Evolutionary conservation across 495 filamentous ascomycete species (phyloP).

Genomic region (Podospora pseudopauciseta): DNA sequence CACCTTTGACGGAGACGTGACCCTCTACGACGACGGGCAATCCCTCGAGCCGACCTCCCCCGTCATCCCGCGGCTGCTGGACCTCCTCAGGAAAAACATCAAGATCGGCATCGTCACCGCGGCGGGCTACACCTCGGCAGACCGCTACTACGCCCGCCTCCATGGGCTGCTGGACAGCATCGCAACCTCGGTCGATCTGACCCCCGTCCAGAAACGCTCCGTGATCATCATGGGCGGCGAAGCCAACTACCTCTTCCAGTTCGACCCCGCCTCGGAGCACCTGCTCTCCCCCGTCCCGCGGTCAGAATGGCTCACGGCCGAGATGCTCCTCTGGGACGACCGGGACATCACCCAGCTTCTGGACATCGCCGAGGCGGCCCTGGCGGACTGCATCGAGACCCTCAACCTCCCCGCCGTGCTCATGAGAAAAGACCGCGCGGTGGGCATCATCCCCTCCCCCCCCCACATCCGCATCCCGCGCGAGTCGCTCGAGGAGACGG

Average conservation of each 20-base stretch:
- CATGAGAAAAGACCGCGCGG: conserved; percentile 87
- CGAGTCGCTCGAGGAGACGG: conserved; percentile 92
- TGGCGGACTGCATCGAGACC: conserved; percentile 72
- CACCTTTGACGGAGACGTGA: conserved; percentile 97
- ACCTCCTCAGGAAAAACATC: conserved; percentile 55
- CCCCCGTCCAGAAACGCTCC: conserved; percentile 61
- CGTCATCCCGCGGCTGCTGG: conserved; percentile 68
- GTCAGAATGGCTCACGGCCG: conserved; percentile 73
- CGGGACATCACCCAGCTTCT: conserved; percentile 72
- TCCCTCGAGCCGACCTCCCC: conserved; percentile 69
- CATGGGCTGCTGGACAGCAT: conserved; percentile 81
- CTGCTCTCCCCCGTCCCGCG: conserved; percentile 62
- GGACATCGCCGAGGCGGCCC: conserved; percentile 77
- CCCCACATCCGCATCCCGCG: conserved; percentile 65
- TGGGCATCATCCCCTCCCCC: conserved; percentile 73
- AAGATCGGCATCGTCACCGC: conserved; percentile 94
- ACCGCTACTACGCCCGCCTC: conserved; percentile 77
- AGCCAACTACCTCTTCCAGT: conserved; percentile 84
- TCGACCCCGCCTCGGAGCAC: conserved; percentile 51
- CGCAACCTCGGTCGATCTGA: conserved; percentile 57
- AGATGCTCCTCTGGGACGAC: conserved; percentile 84
- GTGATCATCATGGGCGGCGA: conserved; percentile 85
- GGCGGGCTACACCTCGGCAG: conserved; percentile 86
- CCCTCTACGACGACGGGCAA: conserved; percentile 90
- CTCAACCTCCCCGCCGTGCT: conserved; percentile 73